Percentiles rank a stretch among this genome's conserved stretches.
These are phyloP conservation scores for Maudiozyma bulderi DNA, from an alignment of 805 yeast species.

Conservation along the genomic window DNA sequence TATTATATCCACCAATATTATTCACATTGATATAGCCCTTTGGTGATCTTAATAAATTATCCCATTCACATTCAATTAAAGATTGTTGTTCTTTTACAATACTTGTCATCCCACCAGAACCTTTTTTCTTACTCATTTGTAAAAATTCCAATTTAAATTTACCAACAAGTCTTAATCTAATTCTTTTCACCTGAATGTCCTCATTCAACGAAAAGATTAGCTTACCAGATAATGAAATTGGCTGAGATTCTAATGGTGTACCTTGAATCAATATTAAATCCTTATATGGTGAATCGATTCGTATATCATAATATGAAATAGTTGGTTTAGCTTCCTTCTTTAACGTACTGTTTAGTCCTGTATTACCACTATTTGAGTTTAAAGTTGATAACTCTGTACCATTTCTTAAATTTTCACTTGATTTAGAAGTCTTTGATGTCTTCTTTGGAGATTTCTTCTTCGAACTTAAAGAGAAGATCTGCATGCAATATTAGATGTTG, in stretches of 20 bases:
- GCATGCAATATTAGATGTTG: background rate
- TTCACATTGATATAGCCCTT: conserved; percentile 20
- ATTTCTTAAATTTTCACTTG: background rate
- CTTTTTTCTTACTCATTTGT: conserved; percentile 30
- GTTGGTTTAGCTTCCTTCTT: conserved; percentile 3
- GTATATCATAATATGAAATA: conserved; percentile 25
- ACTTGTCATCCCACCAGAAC: conserved; percentile 25
- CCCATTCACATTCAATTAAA: conserved; percentile 70
- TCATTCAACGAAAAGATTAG: conserved; percentile 64
- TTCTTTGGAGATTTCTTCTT: conserved; percentile 1
- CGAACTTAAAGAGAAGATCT: background rate
- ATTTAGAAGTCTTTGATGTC: background rate
- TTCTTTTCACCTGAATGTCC: conserved; percentile 50
- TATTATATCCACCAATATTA: conserved; percentile 7
- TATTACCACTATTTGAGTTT: background rate
- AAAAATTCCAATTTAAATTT: conserved; percentile 51
- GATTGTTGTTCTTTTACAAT: conserved; percentile 43
- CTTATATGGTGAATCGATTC: conserved; percentile 31
- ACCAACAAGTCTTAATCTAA: conserved; percentile 55
- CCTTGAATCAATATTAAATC: conserved; percentile 76
- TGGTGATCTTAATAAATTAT: conserved; percentile 34
- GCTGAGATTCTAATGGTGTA: conserved; percentile 61
- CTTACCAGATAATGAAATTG: conserved; percentile 65
- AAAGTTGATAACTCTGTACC: background rate
- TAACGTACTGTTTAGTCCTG: background rate